Evolutionary conservation across 1,284 basidiomycete genomes (phyloP).

Genomic region (Leccinum pallidistipes): DNA sequence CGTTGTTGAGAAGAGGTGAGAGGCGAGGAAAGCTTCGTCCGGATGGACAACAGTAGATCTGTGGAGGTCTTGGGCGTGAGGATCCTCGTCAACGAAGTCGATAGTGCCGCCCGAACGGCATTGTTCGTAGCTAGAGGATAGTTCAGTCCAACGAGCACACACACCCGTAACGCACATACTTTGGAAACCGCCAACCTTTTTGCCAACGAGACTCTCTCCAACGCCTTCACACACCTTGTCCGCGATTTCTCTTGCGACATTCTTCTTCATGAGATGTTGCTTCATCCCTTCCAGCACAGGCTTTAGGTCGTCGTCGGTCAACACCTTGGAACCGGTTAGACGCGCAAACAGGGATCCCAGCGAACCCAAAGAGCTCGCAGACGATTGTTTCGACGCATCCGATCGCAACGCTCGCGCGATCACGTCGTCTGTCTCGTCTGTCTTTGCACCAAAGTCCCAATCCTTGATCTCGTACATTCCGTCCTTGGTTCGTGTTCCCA

Average conservation of each 20-base stretch:
- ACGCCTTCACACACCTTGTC: slow-evolving; percentile 95
- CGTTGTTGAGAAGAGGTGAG: slow-evolving; percentile 71
- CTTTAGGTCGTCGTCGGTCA: slow-evolving; percentile 82
- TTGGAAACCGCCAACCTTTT: slow-evolving; percentile 85
- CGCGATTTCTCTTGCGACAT: slow-evolving; percentile 94
- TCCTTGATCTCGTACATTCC: slow-evolving; percentile 95
- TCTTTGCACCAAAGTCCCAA: slow-evolving; percentile 68
- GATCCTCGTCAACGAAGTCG: slow-evolving; percentile 88
- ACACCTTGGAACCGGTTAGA: slow-evolving; percentile 80
- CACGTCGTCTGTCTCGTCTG: slow-evolving; percentile 52
- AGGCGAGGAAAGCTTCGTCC: slow-evolving; percentile 70
- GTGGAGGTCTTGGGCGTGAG: slow-evolving; percentile 97
- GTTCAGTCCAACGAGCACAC: slow-evolving; percentile 9
- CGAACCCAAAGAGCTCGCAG: slow-evolving; percentile 57
- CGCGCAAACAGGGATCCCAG: slow-evolving; percentile 78
- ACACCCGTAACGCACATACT: slow-evolving; percentile 51
- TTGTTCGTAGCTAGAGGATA: slow-evolving; percentile 68
- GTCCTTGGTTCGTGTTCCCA: slow-evolving; percentile 78
- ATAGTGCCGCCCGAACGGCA: slow-evolving; percentile 83
- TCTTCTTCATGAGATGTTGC: slow-evolving; percentile 97
- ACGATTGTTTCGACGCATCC: slow-evolving; percentile 35
- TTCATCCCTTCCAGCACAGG: slow-evolving; percentile 95
- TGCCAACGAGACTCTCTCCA: slow-evolving; percentile 85
- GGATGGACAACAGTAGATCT: slow-evolving; percentile 84
- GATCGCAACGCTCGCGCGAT: slow-evolving; percentile 57